These are phyloP conservation scores for Backusella morwellensis DNA, from an alignment of 192 early-diverging fungal genomes.

Conservation along the genomic window DNA sequence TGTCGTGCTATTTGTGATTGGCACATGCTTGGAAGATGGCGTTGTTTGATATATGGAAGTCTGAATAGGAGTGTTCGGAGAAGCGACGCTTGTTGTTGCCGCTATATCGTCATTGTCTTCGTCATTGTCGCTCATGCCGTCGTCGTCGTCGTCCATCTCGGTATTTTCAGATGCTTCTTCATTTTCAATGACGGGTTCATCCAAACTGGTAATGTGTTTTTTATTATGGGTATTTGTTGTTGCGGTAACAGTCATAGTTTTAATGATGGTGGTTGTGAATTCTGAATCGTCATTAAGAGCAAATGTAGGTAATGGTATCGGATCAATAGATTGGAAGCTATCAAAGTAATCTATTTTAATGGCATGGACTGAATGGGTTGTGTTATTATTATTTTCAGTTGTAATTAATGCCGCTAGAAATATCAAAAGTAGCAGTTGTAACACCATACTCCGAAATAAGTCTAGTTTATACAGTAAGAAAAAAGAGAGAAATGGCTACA, in stretches of 20 bases:
- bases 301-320: neutral
- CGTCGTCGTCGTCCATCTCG: neutral
- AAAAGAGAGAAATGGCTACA: neutral
- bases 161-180: neutral
- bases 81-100: neutral
- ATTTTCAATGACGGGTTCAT: neutral
- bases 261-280: neutral
- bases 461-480: neutral
- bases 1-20: neutral
- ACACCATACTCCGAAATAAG: neutral
- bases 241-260: neutral
- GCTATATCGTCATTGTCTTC: neutral
- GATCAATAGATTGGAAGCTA: neutral
- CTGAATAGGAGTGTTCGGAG: neutral
- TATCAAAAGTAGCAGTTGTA: constrained; percentile 7
- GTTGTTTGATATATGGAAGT: neutral
- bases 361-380: neutral
- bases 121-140: neutral
- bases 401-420: constrained; percentile 3
- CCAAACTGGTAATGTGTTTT: neutral
- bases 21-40: neutral
- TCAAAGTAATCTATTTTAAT: constrained; percentile 5
- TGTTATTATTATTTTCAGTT: neutral
- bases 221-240: neutral
- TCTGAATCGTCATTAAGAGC: neutral